phyloP scores from a whole-genome alignment of 2,329 filamentous ascomycete species.

The Fusarium protoensiforme region DNA sequence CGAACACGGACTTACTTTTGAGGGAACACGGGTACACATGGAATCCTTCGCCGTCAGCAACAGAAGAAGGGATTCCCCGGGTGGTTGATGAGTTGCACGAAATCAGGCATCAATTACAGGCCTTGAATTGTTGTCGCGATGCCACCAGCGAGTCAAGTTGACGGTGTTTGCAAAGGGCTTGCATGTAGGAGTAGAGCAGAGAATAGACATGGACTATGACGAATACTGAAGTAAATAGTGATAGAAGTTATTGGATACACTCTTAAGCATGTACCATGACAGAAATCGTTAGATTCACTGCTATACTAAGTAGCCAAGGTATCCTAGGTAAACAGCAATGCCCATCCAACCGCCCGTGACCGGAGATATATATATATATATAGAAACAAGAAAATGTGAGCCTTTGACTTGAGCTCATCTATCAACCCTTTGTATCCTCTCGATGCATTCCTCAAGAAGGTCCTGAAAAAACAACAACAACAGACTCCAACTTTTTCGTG shows the following conservation, averaged over 20 bases:
- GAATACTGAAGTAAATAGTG: not conserved
- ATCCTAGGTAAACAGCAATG: slow-evolving; percentile 22
- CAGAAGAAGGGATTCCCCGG: not conserved
- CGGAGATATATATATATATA: slow-evolving; percentile 3
- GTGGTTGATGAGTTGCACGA: not conserved
- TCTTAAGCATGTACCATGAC: not conserved
- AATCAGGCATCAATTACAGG: no score
- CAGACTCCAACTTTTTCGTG: slow-evolving; percentile 25
- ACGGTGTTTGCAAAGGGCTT: not conserved
- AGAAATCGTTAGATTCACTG: slow-evolving; percentile 29
- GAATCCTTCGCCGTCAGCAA: not conserved
- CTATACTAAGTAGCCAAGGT: slow-evolving; percentile 11
- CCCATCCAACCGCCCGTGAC: slow-evolving; percentile 1
- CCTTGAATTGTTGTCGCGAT: not conserved
- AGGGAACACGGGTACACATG: not conserved
- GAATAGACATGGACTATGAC: not conserved
- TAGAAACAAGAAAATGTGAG: slow-evolving; percentile 16
- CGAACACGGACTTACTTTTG: not conserved
- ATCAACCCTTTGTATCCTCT: slow-evolving; percentile 14
- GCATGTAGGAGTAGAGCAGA: not conserved
- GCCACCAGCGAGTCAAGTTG: not conserved
- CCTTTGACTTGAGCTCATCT: slow-evolving; percentile 14
- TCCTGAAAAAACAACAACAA: slow-evolving; percentile 24
- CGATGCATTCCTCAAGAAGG: slow-evolving; percentile 28
- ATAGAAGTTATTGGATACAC: not conserved